Base-by-base conservation (phyloP, 164 flowering plant species). In the Stephania cephalantha region DNA sequence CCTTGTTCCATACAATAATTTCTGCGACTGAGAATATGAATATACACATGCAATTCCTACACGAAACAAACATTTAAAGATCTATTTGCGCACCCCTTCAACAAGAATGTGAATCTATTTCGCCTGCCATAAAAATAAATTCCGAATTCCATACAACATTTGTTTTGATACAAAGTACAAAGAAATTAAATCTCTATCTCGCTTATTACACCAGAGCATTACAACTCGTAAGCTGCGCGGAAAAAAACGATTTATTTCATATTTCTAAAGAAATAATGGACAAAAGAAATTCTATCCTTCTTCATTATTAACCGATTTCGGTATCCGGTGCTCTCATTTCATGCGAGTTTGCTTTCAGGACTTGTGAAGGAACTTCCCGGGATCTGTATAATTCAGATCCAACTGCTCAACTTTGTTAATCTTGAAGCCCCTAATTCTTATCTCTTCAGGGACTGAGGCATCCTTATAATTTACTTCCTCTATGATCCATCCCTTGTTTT, bases 401-500 rank as follows among this genome's bases (percentile, higher is more conserved):
- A 87, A 63, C 81, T 92, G 94, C 78, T 89, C 96, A 9, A 85
- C 76, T 81, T 91, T 93, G 71, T 88, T 85, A 73, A 95, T 80
- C 74, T 76, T 85, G 84, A 95, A 95, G 50, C 99, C 98, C 73
- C 99, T 83, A 50, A 83, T 95, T 73, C 98, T 82, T 46, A 90
- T 69, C 84, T 88, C 92, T 73, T 95, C 99, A 2, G 94, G 90
- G 11, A 81, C 70, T 13, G 91, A 85, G 44, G 82, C 77, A 74
- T 91, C 96, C 74, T 85, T 93, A 78, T 86, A 83, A 72, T 93
- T 91, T 18, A 91, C 91, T 46, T 76, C 81, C 79, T 91, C 90
- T 17, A 95, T 76, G 45, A 70, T 71, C 96, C 97, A 95, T 4
- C 99, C 96, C 68, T 88, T 84, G 86, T 95, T 95, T 58, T 87